Percentiles rank a stretch among this genome's conserved stretches.
Evolutionary conservation across 441 rosid species (phyloP).

Genomic region (Erodium texanum): DNA sequence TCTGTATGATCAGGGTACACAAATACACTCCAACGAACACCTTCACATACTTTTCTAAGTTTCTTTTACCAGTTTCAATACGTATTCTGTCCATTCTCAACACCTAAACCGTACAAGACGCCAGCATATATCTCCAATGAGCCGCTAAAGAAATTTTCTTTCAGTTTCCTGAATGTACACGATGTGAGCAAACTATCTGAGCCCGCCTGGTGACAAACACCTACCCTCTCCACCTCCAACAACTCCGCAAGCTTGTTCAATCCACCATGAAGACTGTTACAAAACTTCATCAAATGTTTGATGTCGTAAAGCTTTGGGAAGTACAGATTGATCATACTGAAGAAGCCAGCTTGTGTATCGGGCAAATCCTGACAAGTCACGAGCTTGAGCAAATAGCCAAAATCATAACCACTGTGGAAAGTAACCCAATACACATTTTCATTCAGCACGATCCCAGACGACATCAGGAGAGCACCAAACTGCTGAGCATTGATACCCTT

Average conservation of each 20-base stretch:
- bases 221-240: conserved; percentile 47
- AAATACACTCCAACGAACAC: no score
- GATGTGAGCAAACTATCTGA: conserved; percentile 52
- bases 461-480: conserved; percentile 49
- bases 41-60: no score
- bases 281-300: conserved; percentile 48
- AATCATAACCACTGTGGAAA: conserved; percentile 44
- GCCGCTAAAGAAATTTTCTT: conserved; percentile 36
- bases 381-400: conserved; percentile 56
- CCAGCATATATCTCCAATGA: conserved; percentile 38
- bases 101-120: conserved; percentile 57
- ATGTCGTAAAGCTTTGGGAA: conserved; percentile 43
- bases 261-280: conserved; percentile 42
- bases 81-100: no score
- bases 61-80: no score
- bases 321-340: conserved; percentile 29
- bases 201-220: conserved; percentile 47
- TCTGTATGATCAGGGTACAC: no score
- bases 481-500: conserved; percentile 38
- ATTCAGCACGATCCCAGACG: conserved; percentile 43
- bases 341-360: conserved; percentile 32
- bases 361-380: conserved; percentile 38
- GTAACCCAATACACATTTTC: conserved; percentile 39
- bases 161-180: conserved; percentile 43
- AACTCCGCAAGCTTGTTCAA: conserved; percentile 48